Conservation (phyloP, 257 asterid genomes). For the Salvia splendens region DNA sequence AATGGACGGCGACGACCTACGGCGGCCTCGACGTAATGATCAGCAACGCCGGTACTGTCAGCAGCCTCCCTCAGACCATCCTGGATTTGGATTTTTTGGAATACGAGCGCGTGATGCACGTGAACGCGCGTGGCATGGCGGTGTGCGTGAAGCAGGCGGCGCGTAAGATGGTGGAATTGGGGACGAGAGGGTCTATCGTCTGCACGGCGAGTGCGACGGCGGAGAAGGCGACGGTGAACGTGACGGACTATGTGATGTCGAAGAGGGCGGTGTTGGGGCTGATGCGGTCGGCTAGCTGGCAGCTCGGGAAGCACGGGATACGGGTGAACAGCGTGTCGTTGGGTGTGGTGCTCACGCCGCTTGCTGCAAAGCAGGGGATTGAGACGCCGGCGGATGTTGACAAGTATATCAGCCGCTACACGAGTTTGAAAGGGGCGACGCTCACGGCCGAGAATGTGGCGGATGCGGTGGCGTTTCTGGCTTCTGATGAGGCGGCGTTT, state of each 20-base stretch:
- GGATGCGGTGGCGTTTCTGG: slow-evolving; percentile 37
- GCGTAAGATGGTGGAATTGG: slow-evolving; percentile 34
- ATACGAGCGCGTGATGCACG: slow-evolving; percentile 30
- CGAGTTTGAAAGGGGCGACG: slow-evolving; percentile 37
- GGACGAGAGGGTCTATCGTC: slow-evolving; percentile 32
- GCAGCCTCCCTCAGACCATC: slow-evolving; percentile 41
- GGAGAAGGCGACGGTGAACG: neutral
- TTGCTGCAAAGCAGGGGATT: neutral
- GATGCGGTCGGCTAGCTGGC: slow-evolving; percentile 40
- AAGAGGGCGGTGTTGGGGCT: slow-evolving; percentile 38
- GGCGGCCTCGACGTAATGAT: slow-evolving; percentile 28
- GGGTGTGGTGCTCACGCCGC: slow-evolving; percentile 30
- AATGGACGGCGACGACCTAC: no score
- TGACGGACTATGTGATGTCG: slow-evolving; percentile 47
- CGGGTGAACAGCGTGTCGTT: slow-evolving; percentile 21
- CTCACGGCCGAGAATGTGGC: slow-evolving; percentile 35
- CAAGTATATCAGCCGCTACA: neutral
- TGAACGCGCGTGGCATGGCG: slow-evolving; percentile 42
- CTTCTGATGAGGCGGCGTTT: slow-evolving; percentile 40
- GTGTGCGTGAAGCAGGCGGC: slow-evolving; percentile 43
- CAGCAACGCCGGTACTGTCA: slow-evolving; percentile 62
- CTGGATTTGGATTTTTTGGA: slow-evolving; percentile 38
- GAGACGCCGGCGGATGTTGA: slow-evolving; percentile 22
- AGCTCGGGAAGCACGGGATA: slow-evolving; percentile 19
- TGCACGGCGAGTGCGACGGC: slow-evolving; percentile 46